Base-by-base conservation (phyloP, 2,329 filamentous ascomycete genomes). In the Chrysoporthe deuterocubensis region DNA sequence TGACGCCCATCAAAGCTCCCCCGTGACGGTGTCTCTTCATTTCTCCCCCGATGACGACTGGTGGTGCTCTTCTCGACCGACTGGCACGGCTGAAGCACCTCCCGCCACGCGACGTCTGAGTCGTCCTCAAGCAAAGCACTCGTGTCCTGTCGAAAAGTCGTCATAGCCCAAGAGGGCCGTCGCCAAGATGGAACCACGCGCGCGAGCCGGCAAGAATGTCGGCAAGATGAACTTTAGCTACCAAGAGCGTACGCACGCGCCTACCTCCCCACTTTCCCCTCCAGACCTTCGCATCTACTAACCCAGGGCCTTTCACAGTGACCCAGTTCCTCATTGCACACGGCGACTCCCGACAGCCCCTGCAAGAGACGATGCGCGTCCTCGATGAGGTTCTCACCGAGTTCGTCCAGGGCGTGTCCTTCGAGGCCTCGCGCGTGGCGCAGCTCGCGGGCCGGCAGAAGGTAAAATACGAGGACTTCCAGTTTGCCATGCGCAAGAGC, bases 401-500 rank as follows among this genome's bases (percentile, higher is more conserved):
- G 82, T 97, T 97, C 83, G 93, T 98, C 77, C 93, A 97, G 77
- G 93, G 96, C 78, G 90, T 96, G 65, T 95, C 92, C 80, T 96
- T 97, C 82, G 91, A 93, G 76, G 95, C 96, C 4, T 93, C 94
- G 4, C 89, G 92, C 57, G 90, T 91, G 64, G 96, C 96, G 0
- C 90, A 92, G 78, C 93, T 97, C 79, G 90, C 92, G 2, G 91
- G 94, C 0, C 92, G 96, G 1, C 93, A 97, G 75, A 99, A 99
- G 81, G 94, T 99, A 81, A 99, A 99, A 79, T 92, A 97, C 75
- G 95, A 97, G 75, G 96, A 99, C 80, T 97, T 99, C 81, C 94
- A 96, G 76, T 99, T 97, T 80, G 93, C 94, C 50, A 88, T 98
- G 73, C 88, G 96, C 43, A 89, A 92, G 71, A 96, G 98, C 75